Evolutionary conservation across 2,329 filamentous ascomycete species (phyloP).

Genomic region (Myriosclerotinia duriaeana): DNA sequence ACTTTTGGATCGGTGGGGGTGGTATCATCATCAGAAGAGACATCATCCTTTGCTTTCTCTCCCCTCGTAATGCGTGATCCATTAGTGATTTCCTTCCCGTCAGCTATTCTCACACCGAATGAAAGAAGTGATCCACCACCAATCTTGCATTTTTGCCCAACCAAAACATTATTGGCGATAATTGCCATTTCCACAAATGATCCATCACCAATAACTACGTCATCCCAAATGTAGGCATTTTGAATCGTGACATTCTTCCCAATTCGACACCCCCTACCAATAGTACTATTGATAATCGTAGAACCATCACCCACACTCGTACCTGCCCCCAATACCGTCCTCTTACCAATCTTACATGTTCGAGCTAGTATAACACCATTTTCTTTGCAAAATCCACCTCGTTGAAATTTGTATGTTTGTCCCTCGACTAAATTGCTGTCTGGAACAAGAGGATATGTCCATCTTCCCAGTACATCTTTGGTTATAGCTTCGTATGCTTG

Average conservation of each 20-base stretch:
- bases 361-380: conserved; percentile 71
- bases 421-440: conserved; percentile 81
- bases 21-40: conserved; percentile 39
- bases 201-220: conserved; percentile 73
- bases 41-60: conserved; percentile 44
- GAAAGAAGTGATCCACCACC: conserved; percentile 75
- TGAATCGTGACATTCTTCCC: conserved; percentile 79
- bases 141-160: conserved; percentile 71
- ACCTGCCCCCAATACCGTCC: conserved; percentile 72
- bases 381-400: conserved; percentile 74
- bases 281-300: conserved; percentile 70
- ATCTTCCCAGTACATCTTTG: conserved; percentile 80
- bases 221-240: conserved; percentile 85
- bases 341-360: conserved; percentile 66
- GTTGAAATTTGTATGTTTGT: conserved; percentile 71
- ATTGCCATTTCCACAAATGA: conserved; percentile 70
- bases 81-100: conserved; percentile 51
- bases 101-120: conserved; percentile 70
- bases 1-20: conserved; percentile 50
- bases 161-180: conserved; percentile 67
- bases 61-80: conserved; percentile 45
- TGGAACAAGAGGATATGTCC: conserved; percentile 85
- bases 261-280: conserved; percentile 83
- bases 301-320: conserved; percentile 73
- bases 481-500: conserved; percentile 88